Evolutionary conservation across 1,139 yeast genomes (phyloP).

Genomic region (Wickerhamomyces sp.): DNA sequence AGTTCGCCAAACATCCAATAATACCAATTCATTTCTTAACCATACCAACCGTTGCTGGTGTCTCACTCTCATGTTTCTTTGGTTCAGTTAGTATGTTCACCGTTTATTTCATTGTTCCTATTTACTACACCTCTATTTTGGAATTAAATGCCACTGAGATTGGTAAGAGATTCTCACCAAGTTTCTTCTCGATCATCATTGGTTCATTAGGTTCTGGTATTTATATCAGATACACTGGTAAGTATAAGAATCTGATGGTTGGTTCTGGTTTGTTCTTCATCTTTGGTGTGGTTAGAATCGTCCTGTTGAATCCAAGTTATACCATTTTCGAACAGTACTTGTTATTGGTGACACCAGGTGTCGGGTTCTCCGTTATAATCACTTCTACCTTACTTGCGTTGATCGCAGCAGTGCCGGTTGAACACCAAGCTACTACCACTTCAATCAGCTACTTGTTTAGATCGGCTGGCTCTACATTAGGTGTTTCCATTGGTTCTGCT

Average conservation of each 20-base stretch:
- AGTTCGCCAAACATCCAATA: constrained; percentile 56
- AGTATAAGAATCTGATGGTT: constrained; percentile 48
- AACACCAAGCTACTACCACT: constrained; percentile 67
- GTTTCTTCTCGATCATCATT: constrained; percentile 60
- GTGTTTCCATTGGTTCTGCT: constrained; percentile 65
- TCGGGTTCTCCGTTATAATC: constrained; percentile 55
- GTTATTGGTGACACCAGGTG: constrained; percentile 42
- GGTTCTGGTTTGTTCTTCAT: constrained; percentile 40
- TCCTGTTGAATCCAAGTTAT: constrained; percentile 31
- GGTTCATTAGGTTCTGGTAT: constrained; percentile 70
- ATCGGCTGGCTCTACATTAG: constrained; percentile 67
- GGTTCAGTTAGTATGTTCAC: constrained; percentile 44
- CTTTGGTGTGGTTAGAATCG: constrained; percentile 40
- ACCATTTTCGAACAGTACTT: constrained; percentile 29
- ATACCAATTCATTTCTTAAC: constrained; percentile 53
- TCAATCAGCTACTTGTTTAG: constrained; percentile 73
- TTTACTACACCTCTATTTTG: constrained; percentile 55
- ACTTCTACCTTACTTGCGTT: constrained; percentile 64
- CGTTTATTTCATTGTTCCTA: constrained; percentile 57
- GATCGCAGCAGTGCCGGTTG: constrained; percentile 45
- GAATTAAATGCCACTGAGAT: constrained; percentile 51
- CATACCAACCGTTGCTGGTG: constrained; percentile 55
- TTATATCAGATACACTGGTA: constrained; percentile 67
- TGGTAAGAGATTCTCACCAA: constrained; percentile 59
- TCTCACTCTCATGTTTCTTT: constrained; percentile 67